phyloP scores from a whole-genome alignment of 345 rosid species.

The Gossypioides kirkii region DNA sequence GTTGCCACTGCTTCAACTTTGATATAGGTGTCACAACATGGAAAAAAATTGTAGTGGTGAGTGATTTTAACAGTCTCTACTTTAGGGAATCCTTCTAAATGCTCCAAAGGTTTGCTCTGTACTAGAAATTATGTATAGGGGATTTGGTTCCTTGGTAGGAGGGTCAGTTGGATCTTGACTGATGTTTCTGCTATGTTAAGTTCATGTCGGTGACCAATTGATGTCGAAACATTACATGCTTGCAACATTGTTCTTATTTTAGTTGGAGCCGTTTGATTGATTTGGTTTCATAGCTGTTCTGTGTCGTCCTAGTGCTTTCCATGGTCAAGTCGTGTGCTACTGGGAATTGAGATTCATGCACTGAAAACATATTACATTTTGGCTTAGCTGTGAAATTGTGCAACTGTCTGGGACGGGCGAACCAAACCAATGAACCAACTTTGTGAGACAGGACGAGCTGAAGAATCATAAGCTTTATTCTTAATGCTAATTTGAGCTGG shows the following conservation, averaged over 20 bases:
- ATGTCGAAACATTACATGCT: constrained; percentile 11
- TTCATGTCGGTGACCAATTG: background rate
- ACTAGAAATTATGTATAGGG: constrained; percentile 1
- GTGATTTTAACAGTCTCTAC: constrained; percentile 13
- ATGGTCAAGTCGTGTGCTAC: background rate
- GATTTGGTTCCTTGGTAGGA: constrained; percentile 16
- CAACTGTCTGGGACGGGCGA: background rate
- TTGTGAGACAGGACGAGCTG: background rate
- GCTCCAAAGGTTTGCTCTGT: background rate
- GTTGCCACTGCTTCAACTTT: constrained; percentile 88
- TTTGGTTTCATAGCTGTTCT: background rate
- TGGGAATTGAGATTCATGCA: background rate
- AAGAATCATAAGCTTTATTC: background rate
- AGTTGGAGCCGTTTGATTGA: constrained; percentile 1
- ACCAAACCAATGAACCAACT: background rate
- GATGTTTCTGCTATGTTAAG: background rate
- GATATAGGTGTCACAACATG: constrained; percentile 17
- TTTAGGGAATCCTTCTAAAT: background rate
- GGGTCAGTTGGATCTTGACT: constrained; percentile 19
- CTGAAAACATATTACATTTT: background rate
- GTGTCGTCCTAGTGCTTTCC: background rate
- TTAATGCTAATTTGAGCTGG: background rate
- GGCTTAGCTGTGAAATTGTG: background rate
- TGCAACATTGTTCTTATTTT: constrained; percentile 7
- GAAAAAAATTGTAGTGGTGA: constrained; percentile 17